phyloP scores from a whole-genome alignment of 257 asterid genomes.

The Lycium barbarum region DNA sequence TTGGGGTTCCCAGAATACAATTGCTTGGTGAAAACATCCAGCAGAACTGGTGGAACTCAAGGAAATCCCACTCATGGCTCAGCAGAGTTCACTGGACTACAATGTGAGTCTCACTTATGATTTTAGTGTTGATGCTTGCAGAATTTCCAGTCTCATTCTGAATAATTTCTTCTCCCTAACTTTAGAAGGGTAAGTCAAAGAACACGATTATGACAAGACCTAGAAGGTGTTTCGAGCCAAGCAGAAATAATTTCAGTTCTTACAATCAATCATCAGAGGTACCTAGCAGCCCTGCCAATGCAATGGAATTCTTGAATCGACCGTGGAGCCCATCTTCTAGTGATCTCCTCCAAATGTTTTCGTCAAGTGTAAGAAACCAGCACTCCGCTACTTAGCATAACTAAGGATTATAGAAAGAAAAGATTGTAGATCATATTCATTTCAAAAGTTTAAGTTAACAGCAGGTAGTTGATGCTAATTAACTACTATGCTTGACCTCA shows the following conservation, averaged over 20 bases:
- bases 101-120: not conserved
- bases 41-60: not conserved
- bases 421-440: not conserved
- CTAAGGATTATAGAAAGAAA: not conserved
- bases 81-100: slow-evolving; percentile 11
- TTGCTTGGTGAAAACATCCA: slow-evolving; percentile 1
- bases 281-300: slow-evolving; percentile 47
- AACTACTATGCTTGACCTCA: not conserved
- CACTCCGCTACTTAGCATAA: not conserved
- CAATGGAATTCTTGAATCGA: slow-evolving; percentile 63
- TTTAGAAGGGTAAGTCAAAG: not conserved
- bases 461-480: not conserved
- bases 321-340: slow-evolving; percentile 65
- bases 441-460: not conserved
- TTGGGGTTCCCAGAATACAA: not conserved
- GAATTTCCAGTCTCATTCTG: not conserved
- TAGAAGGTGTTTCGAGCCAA: slow-evolving; percentile 33
- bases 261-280: slow-evolving; percentile 45
- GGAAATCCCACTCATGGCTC: slow-evolving; percentile 7
- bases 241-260: slow-evolving; percentile 31
- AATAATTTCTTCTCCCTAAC: not conserved
- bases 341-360: slow-evolving; percentile 52
- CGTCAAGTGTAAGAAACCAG: slow-evolving; percentile 53
- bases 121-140: not conserved
- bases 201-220: not conserved